Evolutionary conservation across 768 basidiomycete species (phyloP), one percentile per base, ranked within the genome.

Genomic region (Termitomyces sp.): DNA sequence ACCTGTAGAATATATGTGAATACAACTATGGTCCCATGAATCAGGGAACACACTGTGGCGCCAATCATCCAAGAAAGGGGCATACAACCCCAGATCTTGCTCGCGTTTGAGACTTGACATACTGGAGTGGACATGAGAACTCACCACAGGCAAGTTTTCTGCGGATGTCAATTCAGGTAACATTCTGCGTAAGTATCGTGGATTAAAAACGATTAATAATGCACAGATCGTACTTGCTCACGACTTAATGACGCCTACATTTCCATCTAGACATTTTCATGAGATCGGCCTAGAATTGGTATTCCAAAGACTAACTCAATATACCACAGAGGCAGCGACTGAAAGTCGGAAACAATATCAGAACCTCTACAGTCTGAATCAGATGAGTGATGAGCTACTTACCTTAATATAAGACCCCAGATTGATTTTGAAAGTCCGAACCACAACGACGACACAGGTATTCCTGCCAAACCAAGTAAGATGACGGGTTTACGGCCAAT

Each of bases 401-500:
- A 77, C 79, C 80, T 81, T 40, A 80, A 38, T 1, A 88, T 79
- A 1, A 87, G 73, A 8, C 81, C 82, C 80, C 78, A 82, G 60
- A 87, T 88, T 0, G 86, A 83, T 56, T 68, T 83, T 0, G 87
- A 88, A 7, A 92, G 67, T 22, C 89, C 90, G 60, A 92, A 90
- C 66, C 80, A 84, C 54, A 82, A 83, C 84, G 90, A 90, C 0
- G 87, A 88, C 2, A 80, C 35, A 0, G 84, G 80, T 20, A 90
- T 67, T 9, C 88, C 90, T 30, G 80, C 68, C 3, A 91, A 69
- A 1, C 90, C 88, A 1, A 67, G 75, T 47, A 92, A 72, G 59
- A 91, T 82, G 28, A 92, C 82, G 0, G 90, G 89, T 63, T 87
- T 90, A 43, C 90, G 83, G 24, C 90, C 90, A 50, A 91, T 69